Evolutionary conservation across 2,329 filamentous ascomycete genomes (phyloP).

Genomic region (Cladosporium sphaerospermum): DNA sequence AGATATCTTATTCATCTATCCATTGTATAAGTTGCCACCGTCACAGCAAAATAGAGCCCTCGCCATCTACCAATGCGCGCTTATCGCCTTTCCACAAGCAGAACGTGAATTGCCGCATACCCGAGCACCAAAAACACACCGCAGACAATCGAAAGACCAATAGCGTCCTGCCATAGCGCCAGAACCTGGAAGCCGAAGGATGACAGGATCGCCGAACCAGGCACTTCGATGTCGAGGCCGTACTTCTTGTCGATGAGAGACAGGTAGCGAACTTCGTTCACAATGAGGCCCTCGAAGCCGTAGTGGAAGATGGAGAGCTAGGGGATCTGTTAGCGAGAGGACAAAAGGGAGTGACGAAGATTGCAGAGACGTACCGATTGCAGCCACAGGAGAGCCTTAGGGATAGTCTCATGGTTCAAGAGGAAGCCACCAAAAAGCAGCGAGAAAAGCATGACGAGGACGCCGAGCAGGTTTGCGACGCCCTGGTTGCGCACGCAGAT

Average conservation of each 20-base stretch:
- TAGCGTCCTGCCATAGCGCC: conserved; percentile 77
- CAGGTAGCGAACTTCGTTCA: conserved; percentile 90
- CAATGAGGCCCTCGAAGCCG: conserved; percentile 90
- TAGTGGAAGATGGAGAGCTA: conserved; percentile 95
- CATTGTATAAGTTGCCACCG: too few relatives aligned
- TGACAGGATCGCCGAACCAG: conserved; percentile 86
- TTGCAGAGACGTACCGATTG: conserved; percentile 57
- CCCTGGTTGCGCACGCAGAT: conserved; percentile 88
- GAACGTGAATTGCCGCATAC: conserved; percentile 85
- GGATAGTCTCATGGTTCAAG: conserved; percentile 91
- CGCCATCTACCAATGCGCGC: neutral
- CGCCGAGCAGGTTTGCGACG: conserved; percentile 89
- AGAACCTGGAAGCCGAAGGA: conserved; percentile 90
- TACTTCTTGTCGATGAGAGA: conserved; percentile 92
- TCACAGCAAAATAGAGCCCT: too few relatives aligned
- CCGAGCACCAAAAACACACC: conserved; percentile 79
- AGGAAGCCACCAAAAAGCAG: conserved; percentile 89
- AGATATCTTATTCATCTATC: too few relatives aligned
- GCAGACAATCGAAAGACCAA: conserved; percentile 75
- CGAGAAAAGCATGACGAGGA: conserved; percentile 95
- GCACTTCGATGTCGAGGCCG: conserved; percentile 91
- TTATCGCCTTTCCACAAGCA: conserved; percentile 83
- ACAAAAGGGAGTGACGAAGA: neutral
- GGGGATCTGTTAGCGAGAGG: conserved; percentile 23
- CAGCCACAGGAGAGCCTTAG: conserved; percentile 76